A percentile compares a stretch with the other conserved stretches of the same genome.
These are phyloP conservation scores for Trichosporon asahii DNA, from an alignment of 1,284 basidiomycete genomes.

Conservation along the genomic window DNA sequence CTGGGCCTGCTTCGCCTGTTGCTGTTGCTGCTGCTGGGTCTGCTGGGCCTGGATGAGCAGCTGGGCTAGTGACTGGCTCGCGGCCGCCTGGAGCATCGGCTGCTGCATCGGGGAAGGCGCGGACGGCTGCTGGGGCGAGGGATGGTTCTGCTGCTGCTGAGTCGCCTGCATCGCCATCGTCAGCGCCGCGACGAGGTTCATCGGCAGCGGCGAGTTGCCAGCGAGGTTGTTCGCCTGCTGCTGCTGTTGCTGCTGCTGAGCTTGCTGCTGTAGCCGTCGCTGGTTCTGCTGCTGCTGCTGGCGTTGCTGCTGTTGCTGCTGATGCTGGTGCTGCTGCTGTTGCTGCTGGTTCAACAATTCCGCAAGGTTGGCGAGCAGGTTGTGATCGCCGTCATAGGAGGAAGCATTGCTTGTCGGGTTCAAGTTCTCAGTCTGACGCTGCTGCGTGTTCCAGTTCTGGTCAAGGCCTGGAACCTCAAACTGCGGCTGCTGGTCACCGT, in stretches of 20 bases:
- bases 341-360: slow-evolving; percentile 19
- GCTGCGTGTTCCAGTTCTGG: background rate
- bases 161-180: background rate
- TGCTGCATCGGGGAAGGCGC: slow-evolving; percentile 2
- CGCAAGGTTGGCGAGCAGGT: slow-evolving; percentile 17
- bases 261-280: slow-evolving; percentile 14
- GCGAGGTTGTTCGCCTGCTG: background rate
- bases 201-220: background rate
- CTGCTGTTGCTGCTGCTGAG: slow-evolving; percentile 11
- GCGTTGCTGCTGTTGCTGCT: slow-evolving; percentile 11
- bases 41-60: slow-evolving; percentile 19
- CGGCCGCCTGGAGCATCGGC: background rate
- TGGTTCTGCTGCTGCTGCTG: slow-evolving; percentile 8
- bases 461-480: background rate
- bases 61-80: slow-evolving; percentile 12
- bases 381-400: slow-evolving; percentile 14
- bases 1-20: slow-evolving; percentile 16
- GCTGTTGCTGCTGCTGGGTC: slow-evolving; percentile 12
- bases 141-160: background rate
- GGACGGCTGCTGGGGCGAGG: background rate
- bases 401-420: background rate
- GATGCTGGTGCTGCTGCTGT: slow-evolving; percentile 14
- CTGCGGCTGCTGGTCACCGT: slow-evolving; percentile 6
- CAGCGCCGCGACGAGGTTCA: slow-evolving; percentile 4
- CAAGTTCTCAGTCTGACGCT: background rate